phyloP scores from a whole-genome alignment of 352 stramenopile species.

The Globisporangium barbulae region DNA sequence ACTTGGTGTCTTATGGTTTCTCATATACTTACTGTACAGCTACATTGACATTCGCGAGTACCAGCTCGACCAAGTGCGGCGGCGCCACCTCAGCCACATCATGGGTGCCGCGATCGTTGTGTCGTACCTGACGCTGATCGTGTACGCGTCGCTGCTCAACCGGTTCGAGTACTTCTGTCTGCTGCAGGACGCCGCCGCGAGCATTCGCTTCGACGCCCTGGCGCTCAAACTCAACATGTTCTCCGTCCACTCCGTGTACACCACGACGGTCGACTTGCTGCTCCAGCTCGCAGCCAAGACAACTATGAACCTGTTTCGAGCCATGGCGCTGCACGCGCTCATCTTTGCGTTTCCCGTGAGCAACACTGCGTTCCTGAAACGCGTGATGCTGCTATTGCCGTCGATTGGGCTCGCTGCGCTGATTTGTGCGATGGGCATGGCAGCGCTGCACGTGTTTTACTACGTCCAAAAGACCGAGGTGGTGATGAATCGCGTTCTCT shows the following conservation, averaged over 20 bases:
- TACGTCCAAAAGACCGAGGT: constrained; percentile 48
- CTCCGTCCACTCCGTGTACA: constrained; percentile 33
- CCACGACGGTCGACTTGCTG: constrained; percentile 35
- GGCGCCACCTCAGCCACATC: constrained; percentile 30
- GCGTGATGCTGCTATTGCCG: constrained; percentile 34
- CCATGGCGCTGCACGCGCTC: constrained; percentile 42
- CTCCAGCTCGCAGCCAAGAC: constrained; percentile 48
- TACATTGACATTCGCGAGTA: constrained; percentile 72
- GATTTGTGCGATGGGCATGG: constrained; percentile 34
- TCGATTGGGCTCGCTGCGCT: constrained; percentile 41
- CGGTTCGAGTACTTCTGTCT: constrained; percentile 57
- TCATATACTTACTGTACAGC: constrained; percentile 17
- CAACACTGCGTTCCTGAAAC: constrained; percentile 36
- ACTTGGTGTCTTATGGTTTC: neutral
- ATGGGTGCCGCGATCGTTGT: constrained; percentile 38
- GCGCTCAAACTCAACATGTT: constrained; percentile 40
- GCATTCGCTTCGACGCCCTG: constrained; percentile 31
- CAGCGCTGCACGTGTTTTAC: constrained; percentile 55
- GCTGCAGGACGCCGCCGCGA: constrained; percentile 16
- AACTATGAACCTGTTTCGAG: constrained; percentile 56
- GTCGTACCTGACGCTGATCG: constrained; percentile 47
- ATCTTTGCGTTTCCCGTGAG: constrained; percentile 55
- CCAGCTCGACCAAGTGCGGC: constrained; percentile 48
- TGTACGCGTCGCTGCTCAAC: constrained; percentile 61
- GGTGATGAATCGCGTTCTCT: constrained; percentile 16